A percentile compares a stretch with the other conserved stretches of the same genome.
Evolutionary conservation across 2,329 filamentous ascomycete genomes (phyloP).

Genomic region (Aspergillus hiratsukae): DNA sequence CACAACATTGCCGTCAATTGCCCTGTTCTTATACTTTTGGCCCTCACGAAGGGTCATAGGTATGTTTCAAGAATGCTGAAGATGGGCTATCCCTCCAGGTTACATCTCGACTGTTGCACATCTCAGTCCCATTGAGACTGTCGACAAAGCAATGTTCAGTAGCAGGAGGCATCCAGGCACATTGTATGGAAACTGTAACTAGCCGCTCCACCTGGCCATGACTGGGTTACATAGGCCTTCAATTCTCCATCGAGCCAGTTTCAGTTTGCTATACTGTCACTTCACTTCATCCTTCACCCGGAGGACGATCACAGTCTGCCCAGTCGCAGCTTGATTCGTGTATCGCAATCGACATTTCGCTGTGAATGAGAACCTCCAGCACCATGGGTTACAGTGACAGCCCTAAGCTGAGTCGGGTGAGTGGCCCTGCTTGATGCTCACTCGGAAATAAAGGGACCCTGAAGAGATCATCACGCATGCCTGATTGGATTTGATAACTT

Average conservation of each 20-base stretch:
- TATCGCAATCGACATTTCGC: neutral
- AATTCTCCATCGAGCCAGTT: neutral
- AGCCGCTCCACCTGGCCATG: neutral
- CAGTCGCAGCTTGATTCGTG: neutral
- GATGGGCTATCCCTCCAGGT: neutral
- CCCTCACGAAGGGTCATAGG: neutral
- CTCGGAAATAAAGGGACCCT: neutral
- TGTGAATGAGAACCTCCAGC: neutral
- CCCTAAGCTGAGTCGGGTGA: neutral
- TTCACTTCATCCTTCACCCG: neutral
- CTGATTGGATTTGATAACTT: neutral
- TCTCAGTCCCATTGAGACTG: neutral
- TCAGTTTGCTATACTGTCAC: neutral
- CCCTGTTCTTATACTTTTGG: neutral
- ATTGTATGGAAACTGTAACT: neutral
- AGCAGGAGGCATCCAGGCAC: neutral
- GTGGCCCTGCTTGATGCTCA: neutral
- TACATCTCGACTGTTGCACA: slow-evolving; percentile 3
- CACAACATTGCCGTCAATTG: neutral
- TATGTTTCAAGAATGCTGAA: neutral
- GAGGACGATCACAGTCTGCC: neutral
- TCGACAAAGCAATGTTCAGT: neutral
- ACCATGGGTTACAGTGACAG: neutral
- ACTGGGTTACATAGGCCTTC: neutral
- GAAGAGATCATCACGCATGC: neutral